Base-by-base conservation (phyloP, 495 filamentous ascomycete genomes). In the Pseudomonodictys pantanalensis region DNA sequence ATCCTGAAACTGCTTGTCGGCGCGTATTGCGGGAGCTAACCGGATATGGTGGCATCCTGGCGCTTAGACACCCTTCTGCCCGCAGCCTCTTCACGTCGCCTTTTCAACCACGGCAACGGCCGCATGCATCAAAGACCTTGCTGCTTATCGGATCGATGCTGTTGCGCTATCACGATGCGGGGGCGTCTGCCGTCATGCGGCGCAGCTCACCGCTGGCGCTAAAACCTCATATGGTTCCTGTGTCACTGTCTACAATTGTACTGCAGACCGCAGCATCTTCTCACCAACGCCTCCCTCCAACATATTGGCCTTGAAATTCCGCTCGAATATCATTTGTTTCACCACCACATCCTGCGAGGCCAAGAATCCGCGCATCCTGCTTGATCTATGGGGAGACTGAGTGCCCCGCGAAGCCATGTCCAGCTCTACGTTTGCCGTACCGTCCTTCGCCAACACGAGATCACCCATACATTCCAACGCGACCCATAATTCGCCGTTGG, bases 391-490 rank as follows among this genome's bases (percentile, higher is more conserved):
- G 12, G 38, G 15, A n/a, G 38, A 18, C 38, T 41, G 3, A 15
- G 38, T 15, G 38, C 20, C 32, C 32, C 15, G 32, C 32, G 15
- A 7, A 35, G 12, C 32, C 39, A 56, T 56, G 52, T 28, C 52
- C 18, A 47, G 35, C 18, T 56, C 32, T 47, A 23, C 39, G 17
- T 24, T 46, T 24, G 45, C 41, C 41, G 41, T 42, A 15, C 29
- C 32, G 9, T 50, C 47, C 18, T 32, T 50, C 47, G 22, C 23
- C 25, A 56, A 56, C 12, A 42, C 38, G n/a, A 28, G 33, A 12
- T 46, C 35, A 25, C 52, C 49, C 1, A 52, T 52, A 9, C 41
- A 52, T 41, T 32, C 41, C 32, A 32, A 52, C 29, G 22, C 49
- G n/a, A 26, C 9, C 33, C 2, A 23, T 22, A 17, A 17, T 23